These are phyloP conservation scores for Spathaspora hagerdaliae DNA, from an alignment of 805 yeast genomes.

Conservation along the genomic window DNA sequence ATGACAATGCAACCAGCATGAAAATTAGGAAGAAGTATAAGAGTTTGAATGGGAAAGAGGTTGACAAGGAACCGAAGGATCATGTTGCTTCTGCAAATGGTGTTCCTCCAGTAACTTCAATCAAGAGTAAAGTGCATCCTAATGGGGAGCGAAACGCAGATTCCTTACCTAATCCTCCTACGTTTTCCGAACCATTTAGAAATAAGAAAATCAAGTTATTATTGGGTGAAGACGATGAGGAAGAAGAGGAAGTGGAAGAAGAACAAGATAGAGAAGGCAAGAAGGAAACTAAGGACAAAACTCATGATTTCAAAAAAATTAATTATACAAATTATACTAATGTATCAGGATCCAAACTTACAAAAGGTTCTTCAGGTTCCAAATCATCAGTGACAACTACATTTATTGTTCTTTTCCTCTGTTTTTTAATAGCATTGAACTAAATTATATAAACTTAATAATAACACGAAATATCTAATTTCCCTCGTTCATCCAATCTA, in stretches of 20 bases:
- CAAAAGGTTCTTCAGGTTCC: neutral
- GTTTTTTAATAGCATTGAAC: neutral
- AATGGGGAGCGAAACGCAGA: neutral
- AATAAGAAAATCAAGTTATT: slow-evolving; percentile 3
- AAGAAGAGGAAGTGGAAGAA: neutral
- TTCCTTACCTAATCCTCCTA: neutral
- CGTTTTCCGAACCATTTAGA: neutral
- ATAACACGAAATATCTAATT: neutral
- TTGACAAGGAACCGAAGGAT: neutral
- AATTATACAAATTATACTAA: neutral
- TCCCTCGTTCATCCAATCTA: slow-evolving; percentile 83
- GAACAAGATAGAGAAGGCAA: neutral
- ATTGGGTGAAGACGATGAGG: neutral
- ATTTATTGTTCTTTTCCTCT: neutral
- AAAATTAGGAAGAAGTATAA: neutral
- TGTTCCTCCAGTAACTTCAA: neutral
- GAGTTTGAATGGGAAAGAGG: neutral
- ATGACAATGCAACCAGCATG: slow-evolving; percentile 8
- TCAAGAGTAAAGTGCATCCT: neutral
- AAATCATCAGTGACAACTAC: neutral
- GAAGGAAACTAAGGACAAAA: neutral
- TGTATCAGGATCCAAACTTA: neutral
- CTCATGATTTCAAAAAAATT: neutral
- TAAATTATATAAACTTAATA: neutral
- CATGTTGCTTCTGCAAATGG: neutral